Base-by-base conservation (phyloP, 495 filamentous ascomycete genomes). In the Hypomontagnella monticulosa region DNA sequence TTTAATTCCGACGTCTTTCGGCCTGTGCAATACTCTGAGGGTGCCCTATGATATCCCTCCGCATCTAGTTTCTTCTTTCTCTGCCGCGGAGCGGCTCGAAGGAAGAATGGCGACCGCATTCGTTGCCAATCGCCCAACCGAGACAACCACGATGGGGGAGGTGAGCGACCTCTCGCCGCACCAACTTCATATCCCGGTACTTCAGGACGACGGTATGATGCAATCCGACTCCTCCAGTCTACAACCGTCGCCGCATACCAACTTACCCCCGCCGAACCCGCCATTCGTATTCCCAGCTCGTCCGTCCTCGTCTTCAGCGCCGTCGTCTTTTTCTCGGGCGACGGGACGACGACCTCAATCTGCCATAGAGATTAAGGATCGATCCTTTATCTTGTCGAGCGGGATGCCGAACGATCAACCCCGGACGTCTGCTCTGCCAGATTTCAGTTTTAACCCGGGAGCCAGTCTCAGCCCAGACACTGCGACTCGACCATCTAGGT, bases 261-360 rank as follows among this genome's bases (percentile, higher is more conserved):
- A 75, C 8, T 61, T 79, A 19, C 86, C 88, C 33, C 79, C 84
- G 33, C 87, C 88, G 9, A 91, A 91, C 65, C 89, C 89, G n/a
- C 83, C 81, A 0, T 93, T 93, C 69, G 82, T 89, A 4, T 93
- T 91, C 67, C 90, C 89, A 0, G 76, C 82, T 2, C 81, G 80
- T 6, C 71, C 76, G 2, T 66, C 74, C 1, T 75, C 79, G 12
- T 79, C 78, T 15, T 84, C 80, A 1, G 77, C 79, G 1, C 77
- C 81, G 1, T 76, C 81, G 3, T 80, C 81, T 0, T 77, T 75
- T 38, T 81, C 82, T 16, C 69, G 81, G 30, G 71, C 75, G 0
- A 76, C 77, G 1, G 75, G 80, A 12, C 73, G 82, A 60, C 75
- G 83, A 34, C 82, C 82, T 44, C 70, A 73, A 30, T 83, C 81